Percentiles rank a stretch among this genome's conserved stretches.
These are phyloP conservation scores for Geotrichum klebahnii DNA, from an alignment of 1,139 yeast species.

Conservation along the genomic window DNA sequence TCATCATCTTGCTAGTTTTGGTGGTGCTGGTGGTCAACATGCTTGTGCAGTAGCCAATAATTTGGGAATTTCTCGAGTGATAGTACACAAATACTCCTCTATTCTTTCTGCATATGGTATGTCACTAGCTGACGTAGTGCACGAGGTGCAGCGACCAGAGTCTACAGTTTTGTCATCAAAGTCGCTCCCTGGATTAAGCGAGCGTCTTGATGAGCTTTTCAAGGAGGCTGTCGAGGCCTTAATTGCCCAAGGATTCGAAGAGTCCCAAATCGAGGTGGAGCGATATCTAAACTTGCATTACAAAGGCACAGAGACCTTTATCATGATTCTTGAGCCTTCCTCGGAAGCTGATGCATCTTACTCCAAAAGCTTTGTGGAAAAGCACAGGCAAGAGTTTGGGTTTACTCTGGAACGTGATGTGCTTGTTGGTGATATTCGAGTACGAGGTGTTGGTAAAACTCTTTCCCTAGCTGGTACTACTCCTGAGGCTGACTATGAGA, in stretches of 20 bases:
- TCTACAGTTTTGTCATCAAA: conserved; percentile 38
- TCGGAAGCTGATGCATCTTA: conserved; percentile 35
- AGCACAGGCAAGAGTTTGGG: conserved; percentile 67
- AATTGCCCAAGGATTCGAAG: conserved; percentile 47
- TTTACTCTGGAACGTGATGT: conserved; percentile 60
- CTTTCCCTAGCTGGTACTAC: conserved; percentile 27
- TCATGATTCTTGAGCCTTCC: conserved; percentile 53
- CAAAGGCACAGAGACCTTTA: conserved; percentile 80
- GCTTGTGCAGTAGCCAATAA: conserved; percentile 48
- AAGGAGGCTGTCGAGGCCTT: conserved; percentile 41
- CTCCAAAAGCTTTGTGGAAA: conserved; percentile 43
- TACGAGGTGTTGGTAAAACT: conserved; percentile 57
- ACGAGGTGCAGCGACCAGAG: conserved; percentile 58
- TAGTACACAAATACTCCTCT: conserved; percentile 50
- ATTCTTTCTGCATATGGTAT: conserved; percentile 52
- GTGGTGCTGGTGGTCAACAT: conserved; percentile 57
- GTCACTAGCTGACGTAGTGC: conserved; percentile 51
- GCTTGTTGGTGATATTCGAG: conserved; percentile 78
- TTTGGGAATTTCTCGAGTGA: conserved; percentile 44
- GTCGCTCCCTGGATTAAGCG: conserved; percentile 35
- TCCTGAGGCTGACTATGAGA: conserved; percentile 24
- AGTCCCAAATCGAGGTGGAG: conserved; percentile 47
- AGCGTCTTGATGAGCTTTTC: conserved; percentile 41
- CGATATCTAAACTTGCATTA: conserved; percentile 72
- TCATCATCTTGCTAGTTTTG: conserved; percentile 49